Evolutionary conservation across 1,284 basidiomycete genomes (phyloP).

Genomic region (Ceratobasidium sp.): DNA sequence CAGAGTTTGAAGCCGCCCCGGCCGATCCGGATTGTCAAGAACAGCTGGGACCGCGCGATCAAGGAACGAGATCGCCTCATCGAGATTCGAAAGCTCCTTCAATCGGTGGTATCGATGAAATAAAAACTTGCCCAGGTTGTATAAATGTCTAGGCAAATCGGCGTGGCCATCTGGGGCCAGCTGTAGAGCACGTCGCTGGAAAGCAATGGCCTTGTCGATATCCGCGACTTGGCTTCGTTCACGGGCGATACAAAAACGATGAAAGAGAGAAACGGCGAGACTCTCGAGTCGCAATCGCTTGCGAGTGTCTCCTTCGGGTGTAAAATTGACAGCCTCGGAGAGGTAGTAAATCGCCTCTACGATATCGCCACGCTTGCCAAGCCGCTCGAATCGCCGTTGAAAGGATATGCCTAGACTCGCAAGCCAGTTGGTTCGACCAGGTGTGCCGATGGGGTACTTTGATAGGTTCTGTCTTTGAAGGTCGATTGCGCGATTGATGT

Average conservation of each 20-base stretch:
- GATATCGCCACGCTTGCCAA: background rate
- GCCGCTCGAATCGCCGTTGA: background rate
- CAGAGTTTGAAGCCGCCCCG: background rate
- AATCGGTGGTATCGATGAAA: background rate
- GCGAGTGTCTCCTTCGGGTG: background rate
- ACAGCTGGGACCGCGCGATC: background rate
- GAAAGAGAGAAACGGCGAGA: background rate
- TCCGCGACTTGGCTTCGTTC: background rate
- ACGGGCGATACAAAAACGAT: background rate
- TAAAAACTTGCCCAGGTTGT: background rate
- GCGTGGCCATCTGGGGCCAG: background rate
- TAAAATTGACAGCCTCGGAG: background rate
- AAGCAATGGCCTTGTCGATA: background rate
- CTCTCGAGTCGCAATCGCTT: background rate
- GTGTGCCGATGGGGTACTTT: background rate
- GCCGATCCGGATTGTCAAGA: background rate
- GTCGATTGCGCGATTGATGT: background rate
- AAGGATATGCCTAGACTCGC: background rate
- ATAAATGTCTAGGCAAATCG: background rate
- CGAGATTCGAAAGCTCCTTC: background rate
- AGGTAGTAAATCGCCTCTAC: background rate
- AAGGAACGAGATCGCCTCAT: background rate
- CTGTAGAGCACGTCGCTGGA: background rate
- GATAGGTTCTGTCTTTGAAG: background rate
- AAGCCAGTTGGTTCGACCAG: background rate